Evolutionary conservation across 768 basidiomycete species (phyloP).

Genomic region (Mycena vitilis): DNA sequence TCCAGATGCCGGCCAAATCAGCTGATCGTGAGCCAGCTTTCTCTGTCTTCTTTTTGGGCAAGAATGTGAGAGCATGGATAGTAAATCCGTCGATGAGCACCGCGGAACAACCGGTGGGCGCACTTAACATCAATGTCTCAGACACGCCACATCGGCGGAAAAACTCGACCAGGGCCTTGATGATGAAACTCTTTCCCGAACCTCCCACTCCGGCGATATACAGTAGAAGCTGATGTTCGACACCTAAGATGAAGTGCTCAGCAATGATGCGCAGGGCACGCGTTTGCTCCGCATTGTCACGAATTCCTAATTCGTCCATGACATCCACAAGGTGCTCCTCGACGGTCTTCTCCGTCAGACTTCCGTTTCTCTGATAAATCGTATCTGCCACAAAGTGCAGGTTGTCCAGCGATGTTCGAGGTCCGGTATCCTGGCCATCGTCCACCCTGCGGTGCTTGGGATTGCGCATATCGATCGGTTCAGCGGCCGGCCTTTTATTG

Average conservation of each 20-base stretch:
- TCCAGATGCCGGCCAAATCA: too few relatives aligned
- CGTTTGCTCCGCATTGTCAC: background rate
- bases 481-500: too few relatives aligned
- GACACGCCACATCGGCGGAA: constrained; percentile 10
- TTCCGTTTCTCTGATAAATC: too few relatives aligned
- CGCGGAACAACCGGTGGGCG: constrained; percentile 9
- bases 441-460: too few relatives aligned
- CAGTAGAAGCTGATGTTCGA: constrained; percentile 8
- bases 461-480: too few relatives aligned
- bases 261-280: constrained; percentile 5
- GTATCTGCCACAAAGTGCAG: too few relatives aligned
- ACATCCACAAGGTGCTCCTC: too few relatives aligned
- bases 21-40: background rate
- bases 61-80: constrained; percentile 11
- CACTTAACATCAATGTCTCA: background rate
- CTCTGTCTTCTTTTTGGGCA: constrained; percentile 5
- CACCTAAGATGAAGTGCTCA: constrained; percentile 14
- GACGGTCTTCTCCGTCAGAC: too few relatives aligned
- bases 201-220: constrained; percentile 12
- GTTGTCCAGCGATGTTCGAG: too few relatives aligned
- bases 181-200: background rate
- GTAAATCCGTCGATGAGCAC: constrained; percentile 13
- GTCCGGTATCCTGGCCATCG: too few relatives aligned
- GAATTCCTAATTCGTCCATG: too few relatives aligned
- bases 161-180: constrained; percentile 12